Evolutionary conservation across 179 eudicot genomes (phyloP).

Genomic region (Nepenthes alata): DNA sequence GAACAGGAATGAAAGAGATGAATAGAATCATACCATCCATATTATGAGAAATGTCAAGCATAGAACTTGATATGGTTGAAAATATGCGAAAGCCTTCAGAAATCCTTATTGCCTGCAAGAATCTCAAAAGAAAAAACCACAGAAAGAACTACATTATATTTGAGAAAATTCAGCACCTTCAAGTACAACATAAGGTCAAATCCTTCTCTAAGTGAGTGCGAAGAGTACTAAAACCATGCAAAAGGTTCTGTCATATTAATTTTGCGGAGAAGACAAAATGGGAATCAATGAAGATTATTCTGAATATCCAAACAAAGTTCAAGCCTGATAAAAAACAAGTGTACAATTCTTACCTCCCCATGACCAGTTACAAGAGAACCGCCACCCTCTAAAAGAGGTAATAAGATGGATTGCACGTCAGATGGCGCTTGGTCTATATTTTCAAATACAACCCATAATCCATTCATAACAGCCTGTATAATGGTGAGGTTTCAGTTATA

Average conservation of each 20-base stretch:
- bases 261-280: too few species aligned
- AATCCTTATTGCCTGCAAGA: constrained; percentile 71
- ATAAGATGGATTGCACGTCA: constrained; percentile 74
- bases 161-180: not conserved
- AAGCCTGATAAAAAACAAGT: not conserved
- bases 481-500: constrained; percentile 3
- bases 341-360: constrained; percentile 59
- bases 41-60: constrained; percentile 31
- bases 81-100: constrained; percentile 70
- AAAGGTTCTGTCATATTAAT: too few species aligned
- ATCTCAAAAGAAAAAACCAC: constrained; percentile 1
- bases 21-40: constrained; percentile 46
- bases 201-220: too few species aligned
- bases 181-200: not conserved
- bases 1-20: not conserved
- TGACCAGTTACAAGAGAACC: constrained; percentile 63
- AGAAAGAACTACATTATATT: not conserved
- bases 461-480: constrained; percentile 69
- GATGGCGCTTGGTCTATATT: constrained; percentile 96
- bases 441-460: constrained; percentile 94
- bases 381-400: constrained; percentile 87
- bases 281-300: too few species aligned
- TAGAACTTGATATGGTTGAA: constrained; percentile 73
- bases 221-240: too few species aligned
- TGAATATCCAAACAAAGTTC: too few species aligned